phyloP scores from a whole-genome alignment of 176 grass and related monocot species.

The Eragrostis nindensis region DNA sequence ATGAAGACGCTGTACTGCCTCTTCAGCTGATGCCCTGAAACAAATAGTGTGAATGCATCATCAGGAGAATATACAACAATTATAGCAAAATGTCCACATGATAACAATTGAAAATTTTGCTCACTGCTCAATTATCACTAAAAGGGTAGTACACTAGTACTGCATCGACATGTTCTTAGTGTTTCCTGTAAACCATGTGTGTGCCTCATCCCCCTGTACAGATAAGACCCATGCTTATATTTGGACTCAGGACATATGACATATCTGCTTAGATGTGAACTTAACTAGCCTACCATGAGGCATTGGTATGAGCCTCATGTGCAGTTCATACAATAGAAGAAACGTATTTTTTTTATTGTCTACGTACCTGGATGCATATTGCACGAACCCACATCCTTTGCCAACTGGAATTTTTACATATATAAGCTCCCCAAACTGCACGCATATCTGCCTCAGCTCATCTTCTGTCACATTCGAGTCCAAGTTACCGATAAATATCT shows the following conservation, averaged over 20 bases:
- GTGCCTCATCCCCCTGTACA: background rate
- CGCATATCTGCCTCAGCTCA: slow-evolving; percentile 81
- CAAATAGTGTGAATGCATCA: background rate
- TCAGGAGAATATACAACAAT: background rate
- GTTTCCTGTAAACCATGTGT: slow-evolving; percentile 13
- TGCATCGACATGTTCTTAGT: slow-evolving; percentile 3
- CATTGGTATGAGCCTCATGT: background rate
- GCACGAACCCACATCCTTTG: slow-evolving; percentile 98
- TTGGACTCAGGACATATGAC: background rate
- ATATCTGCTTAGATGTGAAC: background rate
- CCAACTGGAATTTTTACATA: slow-evolving; percentile 92
- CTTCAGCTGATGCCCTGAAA: slow-evolving; percentile 89
- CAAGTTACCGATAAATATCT: slow-evolving; percentile 99
- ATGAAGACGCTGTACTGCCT: slow-evolving; percentile 94
- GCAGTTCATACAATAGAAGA: slow-evolving; percentile 2
- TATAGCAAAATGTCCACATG: background rate
- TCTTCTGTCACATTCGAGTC: slow-evolving; percentile 92
- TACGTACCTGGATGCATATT: slow-evolving; percentile 71
- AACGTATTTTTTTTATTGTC: background rate
- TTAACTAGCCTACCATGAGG: background rate
- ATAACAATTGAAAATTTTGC: background rate
- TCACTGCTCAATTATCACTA: background rate
- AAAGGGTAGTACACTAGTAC: slow-evolving; percentile 21
- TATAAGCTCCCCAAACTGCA: slow-evolving; percentile 87
- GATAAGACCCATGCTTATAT: background rate